These are phyloP conservation scores for Backusella australiensis DNA, from an alignment of 192 early-diverging fungal species.

Conservation along the genomic window DNA sequence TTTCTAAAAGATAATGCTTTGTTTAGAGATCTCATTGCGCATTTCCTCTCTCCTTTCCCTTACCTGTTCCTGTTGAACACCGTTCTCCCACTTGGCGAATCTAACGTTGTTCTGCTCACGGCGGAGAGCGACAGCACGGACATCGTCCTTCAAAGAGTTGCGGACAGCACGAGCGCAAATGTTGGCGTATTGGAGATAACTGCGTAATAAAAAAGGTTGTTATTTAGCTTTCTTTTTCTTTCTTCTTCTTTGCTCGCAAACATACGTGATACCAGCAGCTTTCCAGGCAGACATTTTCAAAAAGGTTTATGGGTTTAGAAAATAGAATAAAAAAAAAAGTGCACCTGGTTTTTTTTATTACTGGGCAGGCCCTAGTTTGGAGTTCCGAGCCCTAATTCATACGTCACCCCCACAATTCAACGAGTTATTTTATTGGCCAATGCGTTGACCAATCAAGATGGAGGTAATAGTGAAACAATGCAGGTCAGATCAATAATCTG, in stretches of 20 bases:
- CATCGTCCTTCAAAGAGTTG: conserved; percentile 79
- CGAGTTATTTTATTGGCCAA: background rate
- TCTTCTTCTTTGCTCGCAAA: background rate
- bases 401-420: background rate
- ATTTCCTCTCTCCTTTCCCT: background rate
- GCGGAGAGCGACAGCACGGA: conserved; percentile 61
- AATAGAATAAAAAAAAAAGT: conserved; percentile 1
- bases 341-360: conserved; percentile 9
- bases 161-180: conserved; percentile 79
- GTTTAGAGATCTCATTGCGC: background rate
- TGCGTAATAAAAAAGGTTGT: conserved; percentile 26
- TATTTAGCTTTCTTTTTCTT: background rate
- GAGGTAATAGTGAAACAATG: background rate
- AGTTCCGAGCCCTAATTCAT: background rate
- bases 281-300: conserved; percentile 50
- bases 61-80: conserved; percentile 79
- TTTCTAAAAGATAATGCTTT: conserved; percentile 15
- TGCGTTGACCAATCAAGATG: background rate
- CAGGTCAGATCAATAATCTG: background rate
- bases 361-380: background rate
- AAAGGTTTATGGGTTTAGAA: background rate
- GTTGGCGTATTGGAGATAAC: conserved; percentile 86
- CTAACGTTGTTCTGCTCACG: conserved; percentile 77
- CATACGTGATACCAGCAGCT: conserved; percentile 49
- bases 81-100: conserved; percentile 74